Percentiles rank a stretch among this genome's conserved stretches.
These are phyloP conservation scores for Hypoxylon fragiforme DNA, from an alignment of 495 filamentous ascomycete species.

Conservation along the genomic window DNA sequence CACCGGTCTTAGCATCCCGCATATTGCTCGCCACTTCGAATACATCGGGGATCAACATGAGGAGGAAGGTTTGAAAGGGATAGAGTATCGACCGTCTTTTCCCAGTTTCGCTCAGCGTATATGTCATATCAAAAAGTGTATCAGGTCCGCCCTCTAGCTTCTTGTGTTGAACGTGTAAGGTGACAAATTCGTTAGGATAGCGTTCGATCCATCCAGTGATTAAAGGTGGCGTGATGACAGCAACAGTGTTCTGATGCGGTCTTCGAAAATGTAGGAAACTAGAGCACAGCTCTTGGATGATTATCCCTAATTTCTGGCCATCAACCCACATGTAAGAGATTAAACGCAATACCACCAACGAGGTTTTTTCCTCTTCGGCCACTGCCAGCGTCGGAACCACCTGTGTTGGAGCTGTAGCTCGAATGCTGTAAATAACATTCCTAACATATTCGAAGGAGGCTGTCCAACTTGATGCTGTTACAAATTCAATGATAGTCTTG, in stretches of 20 bases:
- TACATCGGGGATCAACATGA: constrained; percentile 65
- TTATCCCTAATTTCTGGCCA: constrained; percentile 56
- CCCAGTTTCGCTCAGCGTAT: constrained; percentile 57
- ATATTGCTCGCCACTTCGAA: constrained; percentile 66
- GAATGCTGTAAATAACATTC: constrained; percentile 51
- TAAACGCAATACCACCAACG: constrained; percentile 55
- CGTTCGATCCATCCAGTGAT: constrained; percentile 66
- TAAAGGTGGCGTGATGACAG: constrained; percentile 58
- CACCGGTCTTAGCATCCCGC: constrained; percentile 58
- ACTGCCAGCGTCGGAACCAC: constrained; percentile 43
- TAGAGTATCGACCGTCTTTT: constrained; percentile 57
- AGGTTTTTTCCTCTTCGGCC: constrained; percentile 55
- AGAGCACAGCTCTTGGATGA: constrained; percentile 65
- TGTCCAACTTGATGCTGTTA: constrained; percentile 63
- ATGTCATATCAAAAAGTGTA: constrained; percentile 65
- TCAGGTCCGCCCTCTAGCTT: constrained; percentile 64
- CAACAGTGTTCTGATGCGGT: constrained; percentile 62
- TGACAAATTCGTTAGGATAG: constrained; percentile 63
- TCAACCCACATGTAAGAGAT: constrained; percentile 65
- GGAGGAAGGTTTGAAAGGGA: constrained; percentile 62
- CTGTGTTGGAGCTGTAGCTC: constrained; percentile 45
- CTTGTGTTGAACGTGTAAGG: constrained; percentile 58
- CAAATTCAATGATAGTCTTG: constrained; percentile 59
- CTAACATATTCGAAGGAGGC: constrained; percentile 58
- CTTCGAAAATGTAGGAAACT: constrained; percentile 66